Evolutionary conservation across 2,329 filamentous ascomycete species (phyloP).

Genomic region (Trichoderma polysporum): DNA sequence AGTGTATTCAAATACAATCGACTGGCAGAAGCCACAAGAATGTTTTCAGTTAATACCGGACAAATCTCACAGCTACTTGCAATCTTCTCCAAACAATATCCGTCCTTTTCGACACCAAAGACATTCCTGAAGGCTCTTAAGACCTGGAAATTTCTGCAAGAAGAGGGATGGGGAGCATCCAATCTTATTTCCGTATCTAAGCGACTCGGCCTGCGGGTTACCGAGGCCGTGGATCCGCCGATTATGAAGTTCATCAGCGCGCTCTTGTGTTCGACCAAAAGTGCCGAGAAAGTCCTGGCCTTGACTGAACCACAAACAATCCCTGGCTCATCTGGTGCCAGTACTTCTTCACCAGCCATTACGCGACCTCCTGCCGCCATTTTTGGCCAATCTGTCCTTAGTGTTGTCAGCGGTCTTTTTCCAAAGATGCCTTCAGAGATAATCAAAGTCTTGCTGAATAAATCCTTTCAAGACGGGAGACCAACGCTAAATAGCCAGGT

Average conservation of each 20-base stretch:
- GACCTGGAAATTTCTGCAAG: neutral
- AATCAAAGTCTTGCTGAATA: neutral
- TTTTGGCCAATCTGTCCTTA: too few species aligned
- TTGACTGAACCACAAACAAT: too few species aligned
- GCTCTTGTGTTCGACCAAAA: too few species aligned
- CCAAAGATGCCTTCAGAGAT: neutral
- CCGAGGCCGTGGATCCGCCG: neutral
- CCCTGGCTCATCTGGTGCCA: too few species aligned
- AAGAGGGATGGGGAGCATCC: neutral
- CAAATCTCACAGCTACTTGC: neutral
- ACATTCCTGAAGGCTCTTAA: neutral
- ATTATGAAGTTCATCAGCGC: neutral
- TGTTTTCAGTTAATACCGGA: neutral
- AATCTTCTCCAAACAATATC: neutral
- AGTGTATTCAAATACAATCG: neutral
- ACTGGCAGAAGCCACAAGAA: neutral
- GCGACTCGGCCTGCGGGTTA: neutral
- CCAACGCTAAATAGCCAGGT: neutral
- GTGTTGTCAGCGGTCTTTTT: neutral
- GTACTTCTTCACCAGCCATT: too few species aligned
- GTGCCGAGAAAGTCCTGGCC: too few species aligned
- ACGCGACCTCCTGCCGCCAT: too few species aligned
- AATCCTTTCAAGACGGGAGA: neutral
- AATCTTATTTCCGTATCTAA: neutral
- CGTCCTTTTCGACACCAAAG: neutral